phyloP scores from a whole-genome alignment of 164 flowering plant genomes.

The Piper longum region DNA sequence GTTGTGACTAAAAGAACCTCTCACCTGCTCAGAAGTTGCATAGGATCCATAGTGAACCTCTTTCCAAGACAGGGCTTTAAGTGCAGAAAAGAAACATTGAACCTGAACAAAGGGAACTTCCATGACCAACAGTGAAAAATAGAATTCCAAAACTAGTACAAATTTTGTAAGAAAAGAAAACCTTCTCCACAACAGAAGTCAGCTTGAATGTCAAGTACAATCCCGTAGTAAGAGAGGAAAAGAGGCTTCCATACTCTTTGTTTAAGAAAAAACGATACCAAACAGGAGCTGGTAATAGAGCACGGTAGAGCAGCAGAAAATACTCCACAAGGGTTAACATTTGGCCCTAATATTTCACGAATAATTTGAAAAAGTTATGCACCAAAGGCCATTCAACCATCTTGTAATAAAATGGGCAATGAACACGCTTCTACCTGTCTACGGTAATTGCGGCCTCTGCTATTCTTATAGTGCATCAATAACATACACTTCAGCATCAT shows the following conservation, averaged over 20 bases:
- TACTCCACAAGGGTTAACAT: constrained; percentile 92
- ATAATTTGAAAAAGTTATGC: no score
- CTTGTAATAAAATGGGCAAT: constrained; percentile 34
- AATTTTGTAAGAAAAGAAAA: constrained; percentile 4
- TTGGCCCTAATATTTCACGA: constrained; percentile 53
- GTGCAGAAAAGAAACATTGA: constrained; percentile 65
- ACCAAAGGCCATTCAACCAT: no score
- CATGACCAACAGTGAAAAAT: no score
- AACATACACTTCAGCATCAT: constrained; percentile 70
- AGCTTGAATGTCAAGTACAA: constrained; percentile 29
- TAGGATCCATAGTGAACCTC: constrained; percentile 92
- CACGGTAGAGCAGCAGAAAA: constrained; percentile 73
- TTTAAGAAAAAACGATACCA: constrained; percentile 65
- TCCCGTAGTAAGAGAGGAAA: no score
- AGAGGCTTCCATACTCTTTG: no score
- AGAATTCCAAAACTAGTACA: no score
- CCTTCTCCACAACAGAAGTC: constrained; percentile 96
- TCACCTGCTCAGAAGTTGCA: constrained; percentile 94
- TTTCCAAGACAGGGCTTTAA: constrained; percentile 83
- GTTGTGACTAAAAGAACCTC: no score
- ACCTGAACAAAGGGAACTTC: constrained; percentile 31
- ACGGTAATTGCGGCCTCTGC: no score
- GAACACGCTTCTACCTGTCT: constrained; percentile 34
- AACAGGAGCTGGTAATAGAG: constrained; percentile 92
- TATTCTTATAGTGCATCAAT: constrained; percentile 72